These are phyloP conservation scores for Hortiboletus campestris DNA, from an alignment of 768 basidiomycete species.

Conservation along the genomic window DNA sequence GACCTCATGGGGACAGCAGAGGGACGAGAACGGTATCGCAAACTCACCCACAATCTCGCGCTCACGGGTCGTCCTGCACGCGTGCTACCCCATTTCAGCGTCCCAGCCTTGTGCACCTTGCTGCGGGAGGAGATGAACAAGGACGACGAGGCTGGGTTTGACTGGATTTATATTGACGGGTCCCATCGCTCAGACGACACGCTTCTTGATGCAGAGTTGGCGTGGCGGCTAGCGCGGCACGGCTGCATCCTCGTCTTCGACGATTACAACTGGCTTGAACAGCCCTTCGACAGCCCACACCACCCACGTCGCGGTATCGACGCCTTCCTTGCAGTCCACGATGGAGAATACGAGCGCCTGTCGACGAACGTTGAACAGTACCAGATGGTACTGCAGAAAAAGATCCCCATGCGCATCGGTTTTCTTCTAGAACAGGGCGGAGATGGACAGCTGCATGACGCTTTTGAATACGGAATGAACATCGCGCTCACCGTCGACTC, in stretches of 20 bases:
- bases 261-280: constrained; percentile 53
- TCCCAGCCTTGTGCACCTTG: constrained; percentile 48
- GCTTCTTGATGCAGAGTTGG: constrained; percentile 57
- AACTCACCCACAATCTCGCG: constrained; percentile 46
- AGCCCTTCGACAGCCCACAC: constrained; percentile 46
- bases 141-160: constrained; percentile 41
- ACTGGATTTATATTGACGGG: constrained; percentile 61
- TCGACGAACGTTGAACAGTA: constrained; percentile 38
- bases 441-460: constrained; percentile 7
- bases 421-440: constrained; percentile 32
- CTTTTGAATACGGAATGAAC: constrained; percentile 47
- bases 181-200: constrained; percentile 61
- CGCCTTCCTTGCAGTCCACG: constrained; percentile 50
- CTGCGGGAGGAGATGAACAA: constrained; percentile 44
- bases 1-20: constrained; percentile 49
- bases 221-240: constrained; percentile 52
- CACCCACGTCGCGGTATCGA: constrained; percentile 59
- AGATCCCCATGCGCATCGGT: constrained; percentile 50
- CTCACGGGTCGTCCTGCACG: constrained; percentile 45
- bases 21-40: constrained; percentile 44
- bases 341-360: constrained; percentile 45
- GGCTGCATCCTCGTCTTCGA: constrained; percentile 56
- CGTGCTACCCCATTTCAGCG: constrained; percentile 50
- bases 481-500: constrained; percentile 44
- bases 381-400: constrained; percentile 55